Base-by-base conservation (phyloP, 208 protist genomes). In the Leishmania mexicana region DNA sequence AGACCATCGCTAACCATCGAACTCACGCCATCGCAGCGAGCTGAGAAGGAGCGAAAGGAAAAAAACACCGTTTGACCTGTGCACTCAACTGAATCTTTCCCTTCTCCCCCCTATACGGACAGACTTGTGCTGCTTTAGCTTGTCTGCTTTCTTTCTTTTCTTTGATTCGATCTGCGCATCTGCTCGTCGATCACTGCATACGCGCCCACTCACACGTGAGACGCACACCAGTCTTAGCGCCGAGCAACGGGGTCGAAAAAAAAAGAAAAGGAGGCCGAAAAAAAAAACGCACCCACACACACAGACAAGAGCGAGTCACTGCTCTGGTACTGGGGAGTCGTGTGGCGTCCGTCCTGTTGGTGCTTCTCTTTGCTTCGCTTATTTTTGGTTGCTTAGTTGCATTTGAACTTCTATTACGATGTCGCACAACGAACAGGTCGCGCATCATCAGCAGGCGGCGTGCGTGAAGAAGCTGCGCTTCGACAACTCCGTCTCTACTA, bases 401-500 rank as follows among this genome's bases (percentile, higher is more conserved):
- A 40, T 40, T 40, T 0, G 6, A 40, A 40, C 13, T 4, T 67
- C 60, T 31, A 31, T 65, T 65, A 67, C 68, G 45, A 74, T 83
- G 78, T 77, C 78, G 7, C 72, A 76, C 57, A 71, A 42, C 76
- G 76, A 80, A 5, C 35, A n/a, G 31, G 42, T 31, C 2, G 35
- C 17, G 3, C 45, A 45, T 7, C 38, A 47, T 11, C 73, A 78
- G 75, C 75, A 60, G 75, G 15, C 10, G 11, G 7, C 57, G 72
- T 74, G 74, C 3, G 57, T 38, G 13, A 86, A 86, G 51, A 86
- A 86, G 54, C 83, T 86, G 10, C 83, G 83, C 74, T 86, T 86
- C 42, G 83, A 86, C 38, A 54, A 82, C 74, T 60, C 54, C 6
- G 76, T 75, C 47, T 80, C 62, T 15, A 65, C 51, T 38, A 35